phyloP scores from a whole-genome alignment of 2,329 filamentous ascomycete species.

The Esteya vermicola region DNA sequence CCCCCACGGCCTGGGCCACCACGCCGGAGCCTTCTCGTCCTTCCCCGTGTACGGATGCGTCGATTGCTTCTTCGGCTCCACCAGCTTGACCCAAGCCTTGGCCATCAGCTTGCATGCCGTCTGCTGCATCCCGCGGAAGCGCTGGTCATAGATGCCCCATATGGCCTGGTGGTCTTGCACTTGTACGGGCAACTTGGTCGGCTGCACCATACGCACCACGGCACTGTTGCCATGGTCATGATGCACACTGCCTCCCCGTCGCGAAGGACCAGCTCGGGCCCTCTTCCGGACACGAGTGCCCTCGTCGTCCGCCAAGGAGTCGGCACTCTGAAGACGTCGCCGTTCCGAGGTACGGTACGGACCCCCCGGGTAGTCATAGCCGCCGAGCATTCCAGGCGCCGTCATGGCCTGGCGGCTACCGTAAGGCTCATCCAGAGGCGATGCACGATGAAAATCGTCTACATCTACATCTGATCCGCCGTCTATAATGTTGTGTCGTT shows the following conservation, averaged over 20 bases:
- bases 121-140: slow-evolving; percentile 55
- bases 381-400: too few relatives aligned
- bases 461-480: too few relatives aligned
- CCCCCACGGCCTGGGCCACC: slow-evolving; percentile 50
- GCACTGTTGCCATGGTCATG: too few relatives aligned
- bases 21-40: slow-evolving; percentile 46
- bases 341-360: too few relatives aligned
- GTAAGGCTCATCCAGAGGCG: too few relatives aligned
- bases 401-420: too few relatives aligned
- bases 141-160: slow-evolving; percentile 43
- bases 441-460: too few relatives aligned
- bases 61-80: slow-evolving; percentile 66
- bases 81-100: slow-evolving; percentile 62
- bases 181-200: slow-evolving; percentile 28
- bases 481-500: too few relatives aligned
- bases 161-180: slow-evolving; percentile 41
- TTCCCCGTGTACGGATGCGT: slow-evolving; percentile 58
- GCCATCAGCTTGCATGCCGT: slow-evolving; percentile 57
- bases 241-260: slow-evolving; percentile 22
- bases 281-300: slow-evolving; percentile 23
- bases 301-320: slow-evolving; percentile 17
- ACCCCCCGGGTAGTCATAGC: too few relatives aligned
- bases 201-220: slow-evolving; percentile 18
- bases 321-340: slow-evolving; percentile 11
- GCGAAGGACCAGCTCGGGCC: slow-evolving; percentile 14